A percentile compares a stretch with the other conserved stretches of the same genome.
phyloP scores from a whole-genome alignment of 2,329 filamentous ascomycete genomes.

The Fusarium nematophilum region DNA sequence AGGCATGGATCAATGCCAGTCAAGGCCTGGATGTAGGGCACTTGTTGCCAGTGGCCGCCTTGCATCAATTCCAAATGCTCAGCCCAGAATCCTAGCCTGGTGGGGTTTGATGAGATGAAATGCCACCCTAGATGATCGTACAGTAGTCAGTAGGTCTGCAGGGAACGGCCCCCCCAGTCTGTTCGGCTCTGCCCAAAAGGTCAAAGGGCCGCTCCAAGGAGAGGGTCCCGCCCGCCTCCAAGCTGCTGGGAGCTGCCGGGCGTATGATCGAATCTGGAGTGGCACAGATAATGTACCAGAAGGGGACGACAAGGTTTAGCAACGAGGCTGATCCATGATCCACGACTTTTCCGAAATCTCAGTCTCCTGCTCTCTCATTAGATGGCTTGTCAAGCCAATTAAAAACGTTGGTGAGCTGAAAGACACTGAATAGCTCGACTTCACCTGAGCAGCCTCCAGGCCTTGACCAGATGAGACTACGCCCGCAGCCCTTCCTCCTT shows the following conservation, averaged over 20 bases:
- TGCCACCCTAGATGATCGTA: conserved; percentile 36
- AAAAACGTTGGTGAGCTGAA: conserved; percentile 3
- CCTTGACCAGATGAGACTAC: conserved; percentile 29
- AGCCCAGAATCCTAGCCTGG: conserved; percentile 12
- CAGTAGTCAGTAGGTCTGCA: conserved; percentile 30
- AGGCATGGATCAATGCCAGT: not conserved
- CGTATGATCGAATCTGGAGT: conserved; percentile 36
- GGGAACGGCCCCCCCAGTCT: conserved; percentile 25
- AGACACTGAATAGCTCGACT: conserved; percentile 14
- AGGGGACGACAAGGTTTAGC: conserved; percentile 11
- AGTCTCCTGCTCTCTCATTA: conserved; percentile 12
- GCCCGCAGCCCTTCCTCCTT: conserved; percentile 38
- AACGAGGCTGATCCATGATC: conserved; percentile 14
- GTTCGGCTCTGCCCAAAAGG: conserved; percentile 30
- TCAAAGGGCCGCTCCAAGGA: conserved; percentile 29
- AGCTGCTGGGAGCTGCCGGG: conserved; percentile 27
- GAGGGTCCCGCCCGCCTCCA: conserved; percentile 31
- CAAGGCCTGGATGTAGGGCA: conserved; percentile 1
- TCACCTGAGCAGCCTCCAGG: conserved; percentile 22
- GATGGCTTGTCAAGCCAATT: conserved; percentile 10
- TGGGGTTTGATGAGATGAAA: conserved; percentile 41
- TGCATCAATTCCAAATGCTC: not conserved
- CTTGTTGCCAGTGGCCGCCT: conserved; percentile 6
- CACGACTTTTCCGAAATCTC: conserved; percentile 24
- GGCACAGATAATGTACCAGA: conserved; percentile 14